Percentiles rank a stretch among this genome's conserved stretches.
phyloP scores from a whole-genome alignment of 495 filamentous ascomycete species.

The Tuber melanosporum region DNA sequence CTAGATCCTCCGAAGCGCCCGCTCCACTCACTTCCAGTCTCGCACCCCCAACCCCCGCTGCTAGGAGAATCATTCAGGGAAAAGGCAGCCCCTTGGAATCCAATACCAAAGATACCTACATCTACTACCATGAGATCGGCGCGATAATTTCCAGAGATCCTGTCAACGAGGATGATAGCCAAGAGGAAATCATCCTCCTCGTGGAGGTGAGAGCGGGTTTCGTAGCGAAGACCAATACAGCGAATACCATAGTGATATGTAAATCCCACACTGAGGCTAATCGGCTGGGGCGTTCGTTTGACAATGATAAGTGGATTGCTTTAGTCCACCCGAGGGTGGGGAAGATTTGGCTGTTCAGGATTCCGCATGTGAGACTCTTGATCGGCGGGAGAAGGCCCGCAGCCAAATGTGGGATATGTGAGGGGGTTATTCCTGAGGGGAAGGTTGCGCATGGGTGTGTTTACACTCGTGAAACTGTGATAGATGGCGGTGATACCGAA shows the following conservation, averaged over 20 bases:
- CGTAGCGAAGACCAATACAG: not conserved
- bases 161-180: not conserved
- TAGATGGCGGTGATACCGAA: not conserved
- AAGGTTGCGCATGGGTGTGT: not conserved
- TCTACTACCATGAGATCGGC: not conserved
- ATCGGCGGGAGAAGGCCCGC: not conserved
- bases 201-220: not conserved
- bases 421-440: not conserved
- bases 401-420: not conserved
- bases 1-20: not conserved
- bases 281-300: not conserved
- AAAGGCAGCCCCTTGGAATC: not conserved
- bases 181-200: not conserved
- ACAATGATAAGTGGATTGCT: not conserved
- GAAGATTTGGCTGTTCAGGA: conserved; percentile 2
- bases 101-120: not conserved
- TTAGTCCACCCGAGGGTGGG: not conserved
- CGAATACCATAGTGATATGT: not conserved
- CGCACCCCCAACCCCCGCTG: not conserved
- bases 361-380: not conserved
- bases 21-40: not conserved
- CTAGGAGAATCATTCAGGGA: not conserved
- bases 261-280: not conserved
- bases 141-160: not conserved
- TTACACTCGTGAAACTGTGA: not conserved